Base-by-base conservation (phyloP, 2,329 filamentous ascomycete species). In the Ascosphaera acerosa region DNA sequence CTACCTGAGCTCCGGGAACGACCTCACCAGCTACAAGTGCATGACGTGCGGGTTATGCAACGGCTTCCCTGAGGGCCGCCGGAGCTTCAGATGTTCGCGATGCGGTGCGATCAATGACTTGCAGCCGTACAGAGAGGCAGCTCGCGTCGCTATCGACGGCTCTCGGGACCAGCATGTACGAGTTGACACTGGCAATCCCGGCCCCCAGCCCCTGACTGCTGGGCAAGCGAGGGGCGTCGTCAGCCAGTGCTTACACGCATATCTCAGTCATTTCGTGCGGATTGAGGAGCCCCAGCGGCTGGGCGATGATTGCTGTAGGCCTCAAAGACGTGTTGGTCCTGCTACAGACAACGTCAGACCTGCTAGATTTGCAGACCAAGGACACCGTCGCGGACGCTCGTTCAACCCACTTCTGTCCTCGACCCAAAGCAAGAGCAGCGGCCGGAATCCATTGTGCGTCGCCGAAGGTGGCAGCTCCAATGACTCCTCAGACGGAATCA, bases 41-140 rank as follows among this genome's bases (percentile, higher is more conserved):
- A 81, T 84, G 66, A 82, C 80, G 19, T 91, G 81, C 49, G 76
- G 73, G 42, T 75, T 74, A 33, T 66, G 70, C 34, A 72, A 89
- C 39, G 64, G 74, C 34, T 90, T 80, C 72, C 78, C 78, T 2
- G 66, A 62, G 37, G 66, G 72, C 32, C 53, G 81, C 37, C 64
- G 64, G 20, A 65, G 73, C 22, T 90, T 87, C 50, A 66, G 78
- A 41, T 91, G 81, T 49, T 75, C 76, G 26, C 73, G 77, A 33
- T 91, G 81, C 49, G 56, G 76, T 42, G 87, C 76, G 12, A 70
- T 91, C 45, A 90, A 89, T 46, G 80, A 90, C 46, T 50, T 90
- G 32, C 59, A 64, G 36, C 60, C 61, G 26, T 44, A 44, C 18
- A 38, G 35, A 14, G 46, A 49, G 14, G 33, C 37, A 12, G 9